These are phyloP conservation scores for Warburgia ugandensis DNA, from an alignment of 164 flowering plant species.

Conservation along the genomic window DNA sequence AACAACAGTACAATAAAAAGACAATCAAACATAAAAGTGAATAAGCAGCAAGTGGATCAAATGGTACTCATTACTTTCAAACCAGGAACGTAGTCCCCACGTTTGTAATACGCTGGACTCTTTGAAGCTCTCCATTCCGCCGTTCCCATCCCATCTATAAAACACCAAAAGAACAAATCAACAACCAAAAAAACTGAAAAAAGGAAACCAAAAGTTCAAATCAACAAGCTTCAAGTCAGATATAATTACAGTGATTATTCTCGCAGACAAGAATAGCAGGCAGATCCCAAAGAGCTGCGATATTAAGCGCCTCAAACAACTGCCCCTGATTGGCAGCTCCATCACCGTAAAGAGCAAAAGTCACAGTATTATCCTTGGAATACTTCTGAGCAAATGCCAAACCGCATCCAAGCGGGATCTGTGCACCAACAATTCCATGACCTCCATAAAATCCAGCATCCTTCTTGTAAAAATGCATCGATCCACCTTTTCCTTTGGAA, in stretches of 20 bases:
- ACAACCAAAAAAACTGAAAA: constrained; percentile 2
- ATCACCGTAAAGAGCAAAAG: constrained; percentile 83
- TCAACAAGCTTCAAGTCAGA: background rate
- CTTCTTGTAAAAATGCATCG: constrained; percentile 96
- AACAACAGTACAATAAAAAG: too few species aligned
- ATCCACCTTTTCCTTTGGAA: constrained; percentile 89
- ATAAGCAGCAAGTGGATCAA: background rate
- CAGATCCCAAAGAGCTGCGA: constrained; percentile 87
- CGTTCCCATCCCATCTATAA: constrained; percentile 95
- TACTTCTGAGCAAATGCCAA: constrained; percentile 91
- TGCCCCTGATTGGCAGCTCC: constrained; percentile 99
- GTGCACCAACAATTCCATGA: constrained; percentile 97
- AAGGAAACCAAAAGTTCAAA: background rate
- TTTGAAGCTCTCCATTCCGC: constrained; percentile 99
- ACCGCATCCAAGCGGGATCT: constrained; percentile 82
- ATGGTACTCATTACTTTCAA: constrained; percentile 52
- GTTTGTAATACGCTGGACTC: constrained; percentile 91
- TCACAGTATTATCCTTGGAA: constrained; percentile 60
- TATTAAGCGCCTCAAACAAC: constrained; percentile 92
- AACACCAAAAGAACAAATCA: background rate
- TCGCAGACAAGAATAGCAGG: constrained; percentile 97
- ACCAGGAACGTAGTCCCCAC: constrained; percentile 98
- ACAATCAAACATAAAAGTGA: background rate
- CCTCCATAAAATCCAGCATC: constrained; percentile 82
- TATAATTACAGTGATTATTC: constrained; percentile 76